These are phyloP conservation scores for Pugionium cornutum DNA, from an alignment of 345 rosid genomes.

Conservation along the genomic window DNA sequence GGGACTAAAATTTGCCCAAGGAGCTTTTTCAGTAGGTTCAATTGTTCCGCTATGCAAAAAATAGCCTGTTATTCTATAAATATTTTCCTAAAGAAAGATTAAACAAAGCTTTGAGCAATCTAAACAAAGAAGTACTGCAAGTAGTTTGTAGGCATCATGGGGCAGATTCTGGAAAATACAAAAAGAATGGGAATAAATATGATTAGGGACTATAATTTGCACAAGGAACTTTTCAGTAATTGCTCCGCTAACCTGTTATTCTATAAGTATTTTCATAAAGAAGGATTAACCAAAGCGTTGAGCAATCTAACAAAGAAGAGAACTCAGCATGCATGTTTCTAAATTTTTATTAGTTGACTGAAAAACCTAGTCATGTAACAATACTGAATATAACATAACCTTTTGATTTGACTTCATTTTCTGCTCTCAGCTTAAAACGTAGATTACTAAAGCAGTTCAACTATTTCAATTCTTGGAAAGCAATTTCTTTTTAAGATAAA, in stretches of 20 bases:
- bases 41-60: conserved; percentile 17
- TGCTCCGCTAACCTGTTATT: conserved; percentile 3
- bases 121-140: conserved; percentile 59
- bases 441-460: conserved; percentile 20
- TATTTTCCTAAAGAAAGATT: conserved; percentile 1
- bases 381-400: conserved; percentile 9
- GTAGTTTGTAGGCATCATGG: conserved; percentile 92
- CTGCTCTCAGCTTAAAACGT: conserved; percentile 19
- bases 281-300: conserved; percentile 16
- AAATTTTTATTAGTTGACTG: conserved; percentile 10
- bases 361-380: conserved; percentile 30
- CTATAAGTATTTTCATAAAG: background rate
- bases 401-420: conserved; percentile 13
- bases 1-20: conserved; percentile 21
- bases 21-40: conserved; percentile 18
- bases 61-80: conserved; percentile 12
- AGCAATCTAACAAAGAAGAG: conserved; percentile 11
- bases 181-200: conserved; percentile 29
- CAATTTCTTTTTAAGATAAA: background rate
- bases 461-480: conserved; percentile 20
- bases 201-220: conserved; percentile 18
- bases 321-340: conserved; percentile 9
- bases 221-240: conserved; percentile 13
- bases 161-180: conserved; percentile 78
- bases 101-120: conserved; percentile 22